phyloP scores from a whole-genome alignment of 768 basidiomycete species.

The Auricularia auricula-judae region DNA sequence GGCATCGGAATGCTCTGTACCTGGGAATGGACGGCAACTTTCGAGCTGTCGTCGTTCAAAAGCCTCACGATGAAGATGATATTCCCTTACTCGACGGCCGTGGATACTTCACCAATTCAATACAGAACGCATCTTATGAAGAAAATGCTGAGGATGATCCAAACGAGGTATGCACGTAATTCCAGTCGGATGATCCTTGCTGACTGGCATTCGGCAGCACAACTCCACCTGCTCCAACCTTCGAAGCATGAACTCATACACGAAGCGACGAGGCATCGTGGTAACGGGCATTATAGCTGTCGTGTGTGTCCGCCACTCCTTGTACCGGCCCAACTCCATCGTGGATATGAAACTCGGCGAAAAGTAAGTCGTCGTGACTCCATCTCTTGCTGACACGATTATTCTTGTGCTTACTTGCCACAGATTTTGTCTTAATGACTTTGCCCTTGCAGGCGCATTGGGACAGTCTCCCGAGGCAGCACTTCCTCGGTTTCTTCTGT shows the following conservation, averaged over 20 bases:
- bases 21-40: background rate
- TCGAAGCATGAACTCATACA: constrained; percentile 15
- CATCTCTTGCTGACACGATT: too few relatives aligned
- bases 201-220: background rate
- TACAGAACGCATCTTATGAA: background rate
- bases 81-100: background rate
- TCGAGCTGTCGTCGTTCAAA: background rate
- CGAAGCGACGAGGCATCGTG: constrained; percentile 14
- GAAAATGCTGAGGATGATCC: background rate
- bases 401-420: too few relatives aligned
- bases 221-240: constrained; percentile 16
- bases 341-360: background rate
- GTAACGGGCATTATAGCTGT: constrained; percentile 14
- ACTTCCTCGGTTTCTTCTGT: constrained; percentile 6
- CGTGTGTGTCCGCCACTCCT: constrained; percentile 9
- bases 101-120: background rate
- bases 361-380: background rate
- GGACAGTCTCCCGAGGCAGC: background rate
- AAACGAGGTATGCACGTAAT: background rate
- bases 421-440: background rate
- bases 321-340: background rate
- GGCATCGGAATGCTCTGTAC: background rate
- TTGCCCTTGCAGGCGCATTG: constrained; percentile 5
- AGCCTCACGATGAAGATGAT: background rate
- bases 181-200: background rate